Conservation (phyloP, 2,329 filamentous ascomycete species). For the Neofusicoccum parvum region DNA sequence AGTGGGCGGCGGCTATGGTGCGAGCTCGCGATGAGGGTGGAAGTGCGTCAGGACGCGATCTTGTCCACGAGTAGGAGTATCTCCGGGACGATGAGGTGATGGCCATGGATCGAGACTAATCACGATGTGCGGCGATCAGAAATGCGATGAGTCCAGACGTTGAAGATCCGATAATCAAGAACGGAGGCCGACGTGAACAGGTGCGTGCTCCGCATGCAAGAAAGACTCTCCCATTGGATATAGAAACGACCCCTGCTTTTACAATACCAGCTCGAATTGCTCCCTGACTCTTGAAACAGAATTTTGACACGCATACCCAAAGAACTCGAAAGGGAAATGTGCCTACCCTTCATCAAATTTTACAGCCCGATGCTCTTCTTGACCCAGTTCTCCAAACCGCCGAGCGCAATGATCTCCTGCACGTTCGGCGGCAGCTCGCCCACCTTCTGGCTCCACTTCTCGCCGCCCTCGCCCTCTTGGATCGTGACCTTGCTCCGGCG, state of each 20-base stretch:
- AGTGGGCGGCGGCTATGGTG: not conserved
- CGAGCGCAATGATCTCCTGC: slow-evolving; percentile 62
- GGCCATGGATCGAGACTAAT: not conserved
- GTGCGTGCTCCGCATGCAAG: not conserved
- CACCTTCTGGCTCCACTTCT: slow-evolving; percentile 77
- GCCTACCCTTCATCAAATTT: not conserved
- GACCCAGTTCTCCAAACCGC: slow-evolving; percentile 82
- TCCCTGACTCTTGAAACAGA: slow-evolving; percentile 3
- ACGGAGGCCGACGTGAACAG: not conserved
- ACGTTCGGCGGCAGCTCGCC: slow-evolving; percentile 83
- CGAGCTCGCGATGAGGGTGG: not conserved
- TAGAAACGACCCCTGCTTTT: slow-evolving; percentile 1
- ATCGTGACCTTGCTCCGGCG: slow-evolving; percentile 69
- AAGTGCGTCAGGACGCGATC: not conserved
- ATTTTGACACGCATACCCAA: not conserved
- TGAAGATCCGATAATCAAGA: not conserved
- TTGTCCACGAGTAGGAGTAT: not conserved
- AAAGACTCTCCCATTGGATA: slow-evolving; percentile 7
- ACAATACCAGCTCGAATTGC: not conserved
- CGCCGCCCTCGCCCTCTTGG: slow-evolving; percentile 67
- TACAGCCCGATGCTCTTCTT: slow-evolving; percentile 62
- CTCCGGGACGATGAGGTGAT: not conserved
- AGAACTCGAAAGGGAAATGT: not conserved
- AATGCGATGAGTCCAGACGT: not conserved
- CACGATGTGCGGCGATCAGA: not conserved